Evolutionary conservation across 139 green algal genomes (phyloP), one percentile per base, ranked within the genome.

Genomic region (Diplosphaera chodatii): DNA sequence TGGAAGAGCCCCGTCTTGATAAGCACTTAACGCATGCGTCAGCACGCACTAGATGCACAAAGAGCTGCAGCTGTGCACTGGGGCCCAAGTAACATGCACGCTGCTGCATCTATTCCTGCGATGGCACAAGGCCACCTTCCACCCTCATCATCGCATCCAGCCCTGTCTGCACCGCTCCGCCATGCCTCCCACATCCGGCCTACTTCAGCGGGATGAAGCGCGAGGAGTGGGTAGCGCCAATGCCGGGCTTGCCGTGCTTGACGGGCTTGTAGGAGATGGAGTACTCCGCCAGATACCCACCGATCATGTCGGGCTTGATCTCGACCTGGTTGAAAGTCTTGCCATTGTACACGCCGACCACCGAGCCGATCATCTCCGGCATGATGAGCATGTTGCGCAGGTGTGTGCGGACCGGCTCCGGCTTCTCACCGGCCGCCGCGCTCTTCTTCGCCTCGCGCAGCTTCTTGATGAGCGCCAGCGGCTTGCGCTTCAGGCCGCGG

Each of bases 311-410:
- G 31, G 93, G 94, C 92, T 93, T 94, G 77, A 96, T 88, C 79
- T 96, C 90, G 41, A 97, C 87, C 87, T 96, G 91, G 86, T 98
- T 99, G 90, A 99, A 99, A 48, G 90, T 96, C 88, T 98, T 98
- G 82, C 96, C 96, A 85, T 99, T 99, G 92, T 99, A 98, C 67
- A 99, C 92, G 68, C 96, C 96, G 20, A 99, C 85, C 55, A 99
- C 85, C 74, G 81, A 92, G 71, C 96, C 96, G 71, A 99, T 98
- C 95, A 98, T 99, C 87, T 98, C 94, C 30, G 96, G 96, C 62
- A 99, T 89, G 69, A 99, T 93, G 82, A 98, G 94, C 93, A 98
- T 98, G 87, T 99, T 96, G 69, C 96, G 88, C 82, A 99, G 86
- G 86, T 99, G 96, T 25, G 96, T 99, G 80, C 96, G 89, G 74